Evolutionary conservation across 176 grass and related monocot genomes (phyloP).

Genomic region (Hyparrhenia diplandra): DNA sequence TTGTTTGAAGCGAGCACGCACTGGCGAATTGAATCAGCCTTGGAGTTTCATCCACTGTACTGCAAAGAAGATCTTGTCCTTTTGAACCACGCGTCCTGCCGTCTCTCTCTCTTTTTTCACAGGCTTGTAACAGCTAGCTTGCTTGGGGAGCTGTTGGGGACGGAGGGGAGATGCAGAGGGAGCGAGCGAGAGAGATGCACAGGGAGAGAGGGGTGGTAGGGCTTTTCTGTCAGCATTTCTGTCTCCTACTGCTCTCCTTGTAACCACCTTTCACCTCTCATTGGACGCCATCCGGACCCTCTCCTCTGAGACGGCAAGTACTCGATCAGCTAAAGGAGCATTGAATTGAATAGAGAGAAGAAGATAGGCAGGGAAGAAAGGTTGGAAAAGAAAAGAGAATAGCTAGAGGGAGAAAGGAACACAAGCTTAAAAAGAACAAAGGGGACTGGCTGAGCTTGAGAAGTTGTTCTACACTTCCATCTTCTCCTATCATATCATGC

Average conservation of each 20-base stretch:
- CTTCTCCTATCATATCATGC: not conserved
- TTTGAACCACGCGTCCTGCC: slow-evolving; percentile 47
- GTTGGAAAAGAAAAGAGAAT: slow-evolving; percentile 47
- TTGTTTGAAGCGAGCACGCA: slow-evolving; percentile 3
- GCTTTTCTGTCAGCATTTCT: slow-evolving; percentile 50
- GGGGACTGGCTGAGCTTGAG: not conserved
- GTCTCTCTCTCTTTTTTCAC: slow-evolving; percentile 33
- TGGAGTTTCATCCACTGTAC: slow-evolving; percentile 75
- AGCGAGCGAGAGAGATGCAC: not conserved
- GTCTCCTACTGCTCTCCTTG: slow-evolving; percentile 52
- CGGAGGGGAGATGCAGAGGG: not conserved
- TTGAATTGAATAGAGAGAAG: slow-evolving; percentile 56
- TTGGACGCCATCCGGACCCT: slow-evolving; percentile 48
- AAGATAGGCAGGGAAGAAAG: not conserved
- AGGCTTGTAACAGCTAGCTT: slow-evolving; percentile 22
- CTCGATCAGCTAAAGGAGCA: slow-evolving; percentile 75
- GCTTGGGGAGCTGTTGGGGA: slow-evolving; percentile 10
- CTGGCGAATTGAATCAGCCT: slow-evolving; percentile 49
- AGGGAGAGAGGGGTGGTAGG: slow-evolving; percentile 20
- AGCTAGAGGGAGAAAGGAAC: slow-evolving; percentile 24
- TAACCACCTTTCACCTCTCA: slow-evolving; percentile 65
- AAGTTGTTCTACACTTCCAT: slow-evolving; percentile 41
- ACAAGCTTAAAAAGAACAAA: slow-evolving; percentile 2
- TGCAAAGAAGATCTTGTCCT: slow-evolving; percentile 80
- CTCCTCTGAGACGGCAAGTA: slow-evolving; percentile 77